Percentiles rank a stretch among this genome's conserved stretches.
These are phyloP conservation scores for Fusarium metavorans DNA, from an alignment of 2,329 filamentous ascomycete species.

Conservation along the genomic window DNA sequence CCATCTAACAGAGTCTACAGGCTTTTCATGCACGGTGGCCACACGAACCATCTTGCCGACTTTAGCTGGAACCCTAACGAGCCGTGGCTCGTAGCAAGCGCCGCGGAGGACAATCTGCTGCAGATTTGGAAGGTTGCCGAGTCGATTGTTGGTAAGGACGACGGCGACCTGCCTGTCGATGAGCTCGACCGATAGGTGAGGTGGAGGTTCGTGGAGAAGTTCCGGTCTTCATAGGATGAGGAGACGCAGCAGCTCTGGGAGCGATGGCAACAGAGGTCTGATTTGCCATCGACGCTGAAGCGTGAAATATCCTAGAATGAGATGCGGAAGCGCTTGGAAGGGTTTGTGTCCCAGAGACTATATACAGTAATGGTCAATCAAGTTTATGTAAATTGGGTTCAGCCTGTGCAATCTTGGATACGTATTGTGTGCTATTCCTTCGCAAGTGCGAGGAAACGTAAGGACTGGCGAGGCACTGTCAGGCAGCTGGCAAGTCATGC, in stretches of 20 bases:
- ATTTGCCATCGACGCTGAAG: constrained; percentile 24
- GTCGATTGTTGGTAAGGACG: constrained; percentile 82
- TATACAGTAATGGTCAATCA: background rate
- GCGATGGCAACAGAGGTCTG: constrained; percentile 28
- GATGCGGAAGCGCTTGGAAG: constrained; percentile 10
- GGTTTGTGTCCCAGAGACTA: background rate
- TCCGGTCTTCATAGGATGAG: constrained; percentile 49
- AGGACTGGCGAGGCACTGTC: background rate
- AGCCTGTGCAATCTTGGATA: background rate
- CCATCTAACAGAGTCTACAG: constrained; percentile 56
- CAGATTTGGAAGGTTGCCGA: constrained; percentile 94
- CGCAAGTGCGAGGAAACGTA: background rate
- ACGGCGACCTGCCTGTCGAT: constrained; percentile 79
- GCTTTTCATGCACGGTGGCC: constrained; percentile 98
- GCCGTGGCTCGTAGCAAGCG: constrained; percentile 95
- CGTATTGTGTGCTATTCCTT: background rate
- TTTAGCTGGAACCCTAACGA: constrained; percentile 99
- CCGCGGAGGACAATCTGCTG: constrained; percentile 95
- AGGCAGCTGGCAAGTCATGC: constrained; percentile 6
- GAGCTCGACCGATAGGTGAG: constrained; percentile 75
- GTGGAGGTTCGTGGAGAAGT: constrained; percentile 50
- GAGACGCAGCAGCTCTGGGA: constrained; percentile 42
- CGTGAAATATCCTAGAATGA: constrained; percentile 33
- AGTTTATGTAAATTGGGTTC: constrained; percentile 6
- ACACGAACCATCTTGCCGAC: constrained; percentile 96